Base-by-base conservation (phyloP, 768 basidiomycete genomes). In the Hysterangium stoloniferum region DNA sequence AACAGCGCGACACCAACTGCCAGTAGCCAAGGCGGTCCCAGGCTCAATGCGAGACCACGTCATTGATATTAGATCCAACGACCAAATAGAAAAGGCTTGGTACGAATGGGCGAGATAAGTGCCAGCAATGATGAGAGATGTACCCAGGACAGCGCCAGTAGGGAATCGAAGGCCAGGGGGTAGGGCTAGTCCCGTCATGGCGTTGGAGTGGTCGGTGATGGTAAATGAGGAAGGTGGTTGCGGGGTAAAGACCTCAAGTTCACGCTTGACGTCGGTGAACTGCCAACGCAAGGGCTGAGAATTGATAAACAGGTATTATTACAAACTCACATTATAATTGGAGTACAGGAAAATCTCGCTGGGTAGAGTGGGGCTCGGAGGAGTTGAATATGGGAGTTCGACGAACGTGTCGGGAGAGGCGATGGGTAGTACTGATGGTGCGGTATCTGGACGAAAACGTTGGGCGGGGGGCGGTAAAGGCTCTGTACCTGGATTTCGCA, bases 101-200 rank as follows among this genome's bases (percentile, higher is more conserved):
- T 88, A 89, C 35, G 86, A 84, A 61, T 93, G 88, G 1, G 94
- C 91, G 52, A 99, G 84, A 62, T 96, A 96, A 17, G 92, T 95
- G 27, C 95, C 95, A 7, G 91, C 92, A 46, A 98, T 84, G 65
- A 99, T 86, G 62, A 99, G 78, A 64, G 92, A 82, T 28, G 81
- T 82, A 27, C 94, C 96, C 6, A 96, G 71, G 54, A 97, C 82
- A 28, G 91, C 90, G 17, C 94, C 95, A 0, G 92, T 88, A 5
- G 95, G 95, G 70, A 99, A 99, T 7, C 95, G 85, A 37, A 98
- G 79, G 11, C 95, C 95, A 0, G 96, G 95, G 19, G 95, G 95
- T 57, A 91, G 86, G 1, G 84, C 77, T 11, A 78, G 70, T 17
- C 87, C 89, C 15, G 73, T 73, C 92, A 97, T 96, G 12, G 80